Percentiles rank a stretch among this genome's conserved stretches.
phyloP scores from a whole-genome alignment of 805 yeast species.

The Yamadazyma takamatsuzukensis region DNA sequence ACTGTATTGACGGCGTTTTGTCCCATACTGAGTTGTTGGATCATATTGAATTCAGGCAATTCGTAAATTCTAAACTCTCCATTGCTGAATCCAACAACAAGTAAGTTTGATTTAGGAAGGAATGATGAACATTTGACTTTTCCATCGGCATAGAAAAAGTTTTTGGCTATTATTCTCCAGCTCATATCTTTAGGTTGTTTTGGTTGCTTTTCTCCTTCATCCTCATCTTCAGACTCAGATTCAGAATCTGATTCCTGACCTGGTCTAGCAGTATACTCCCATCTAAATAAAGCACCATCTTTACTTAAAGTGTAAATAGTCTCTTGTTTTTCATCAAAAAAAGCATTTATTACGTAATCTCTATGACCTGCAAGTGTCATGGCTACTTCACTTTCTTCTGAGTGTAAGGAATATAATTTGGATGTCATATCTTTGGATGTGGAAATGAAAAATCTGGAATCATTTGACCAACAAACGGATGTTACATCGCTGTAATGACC shows the following conservation, averaged over 20 bases:
- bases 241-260: constrained; percentile 44
- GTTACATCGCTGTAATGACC: constrained; percentile 87
- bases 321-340: constrained; percentile 85
- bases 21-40: constrained; percentile 90
- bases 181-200: constrained; percentile 28
- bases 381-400: constrained; percentile 67
- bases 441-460: constrained; percentile 82
- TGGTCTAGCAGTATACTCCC: constrained; percentile 76
- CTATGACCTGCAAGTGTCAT: constrained; percentile 90
- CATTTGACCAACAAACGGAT: constrained; percentile 83
- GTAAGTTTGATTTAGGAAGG: constrained; percentile 64
- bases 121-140: constrained; percentile 79
- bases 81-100: constrained; percentile 84
- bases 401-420: constrained; percentile 70
- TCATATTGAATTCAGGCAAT: constrained; percentile 69
- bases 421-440: constrained; percentile 90
- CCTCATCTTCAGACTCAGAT: constrained; percentile 29
- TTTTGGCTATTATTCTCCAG: constrained; percentile 82
- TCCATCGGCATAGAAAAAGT: constrained; percentile 69
- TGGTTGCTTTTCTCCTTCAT: constrained; percentile 30
- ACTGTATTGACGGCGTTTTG: constrained; percentile 85
- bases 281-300: constrained; percentile 90
- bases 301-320: constrained; percentile 85
- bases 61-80: constrained; percentile 94
- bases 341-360: constrained; percentile 83